Evolutionary conservation across 257 asterid genomes (phyloP), one percentile per base, ranked within the genome.

Genomic region (Handroanthus guayacan): DNA sequence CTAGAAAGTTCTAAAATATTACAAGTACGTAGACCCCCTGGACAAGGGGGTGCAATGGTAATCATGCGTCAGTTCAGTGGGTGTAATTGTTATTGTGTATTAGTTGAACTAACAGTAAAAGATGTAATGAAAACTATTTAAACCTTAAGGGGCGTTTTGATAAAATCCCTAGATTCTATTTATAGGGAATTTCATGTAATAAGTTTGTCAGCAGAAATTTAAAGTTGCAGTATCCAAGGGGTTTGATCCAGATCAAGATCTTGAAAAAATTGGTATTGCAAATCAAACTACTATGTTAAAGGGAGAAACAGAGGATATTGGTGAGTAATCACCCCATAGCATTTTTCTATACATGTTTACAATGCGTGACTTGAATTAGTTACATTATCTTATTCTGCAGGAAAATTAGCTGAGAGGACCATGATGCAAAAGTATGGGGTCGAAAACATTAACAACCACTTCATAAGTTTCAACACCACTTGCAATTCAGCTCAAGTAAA

Each of bases 271-370:
- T 81, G 99, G 99, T 75, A 89, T 95, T 82, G 99, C 99, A n/a
- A 95, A 95, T 84, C 99, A 95, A 86, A 95, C 99, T 54, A 95
- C 99, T 12, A 95, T 91, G 99, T 85, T 93, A 76, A 95, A 95
- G 87, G 99, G 98, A 71, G 99, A 95, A 87, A 95, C 99, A 16
- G 99, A 95, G 85, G 98, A 95, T 44, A 92, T 93, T 67, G 98
- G 98, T 91, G 63, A 81, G 96, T 86, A 75, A 6, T 69, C 8
- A 6, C 51, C 71, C 41, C 36, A 75, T 9, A 17, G 3, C 50
- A 51, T 61, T 36, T 50, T 63, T 71, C 66, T 50, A 64, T 44
- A 39, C 78, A 20, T 52, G 41, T 78, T 71, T 43, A 56, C 50
- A 44, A 36, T 25, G 1, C 17, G 51, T 31, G 41, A 69, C 58